phyloP scores from a whole-genome alignment of 2,329 filamentous ascomycete species.

The Hypomyces rosellus region DNA sequence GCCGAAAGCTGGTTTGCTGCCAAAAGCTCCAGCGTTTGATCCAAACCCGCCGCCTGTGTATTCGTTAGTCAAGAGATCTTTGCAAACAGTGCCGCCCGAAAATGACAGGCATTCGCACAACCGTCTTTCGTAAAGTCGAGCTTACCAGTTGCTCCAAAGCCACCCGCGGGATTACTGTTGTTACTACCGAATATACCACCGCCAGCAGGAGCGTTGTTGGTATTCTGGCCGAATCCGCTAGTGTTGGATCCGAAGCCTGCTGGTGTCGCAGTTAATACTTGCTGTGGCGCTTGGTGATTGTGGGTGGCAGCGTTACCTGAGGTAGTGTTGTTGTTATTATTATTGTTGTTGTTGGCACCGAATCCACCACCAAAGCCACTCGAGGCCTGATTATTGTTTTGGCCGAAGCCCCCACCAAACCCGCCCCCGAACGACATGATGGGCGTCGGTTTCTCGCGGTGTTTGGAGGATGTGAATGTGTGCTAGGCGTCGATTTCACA shows the following conservation, averaged over 20 bases:
- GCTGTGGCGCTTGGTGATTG: background rate
- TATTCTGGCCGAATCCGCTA: slow-evolving; percentile 38
- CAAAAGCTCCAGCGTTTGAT: slow-evolving; percentile 32
- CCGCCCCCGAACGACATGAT: slow-evolving; percentile 52
- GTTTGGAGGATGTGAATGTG: slow-evolving; percentile 12
- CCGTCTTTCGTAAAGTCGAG: slow-evolving; percentile 5
- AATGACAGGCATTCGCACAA: slow-evolving; percentile 9
- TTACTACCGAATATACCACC: slow-evolving; percentile 41
- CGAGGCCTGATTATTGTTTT: slow-evolving; percentile 31
- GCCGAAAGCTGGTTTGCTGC: slow-evolving; percentile 49
- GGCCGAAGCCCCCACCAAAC: slow-evolving; percentile 52
- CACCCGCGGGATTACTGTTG: slow-evolving; percentile 22
- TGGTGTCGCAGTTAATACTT: slow-evolving; percentile 17
- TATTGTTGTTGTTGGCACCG: slow-evolving; percentile 34
- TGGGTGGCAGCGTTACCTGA: slow-evolving; percentile 27
- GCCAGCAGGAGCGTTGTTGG: slow-evolving; percentile 18
- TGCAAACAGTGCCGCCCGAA: slow-evolving; percentile 14
- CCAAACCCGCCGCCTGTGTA: slow-evolving; percentile 31
- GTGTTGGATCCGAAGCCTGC: slow-evolving; percentile 29
- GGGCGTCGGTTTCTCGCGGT: slow-evolving; percentile 15
- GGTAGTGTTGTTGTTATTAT: slow-evolving; percentile 26
- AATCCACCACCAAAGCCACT: slow-evolving; percentile 52
- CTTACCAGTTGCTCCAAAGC: slow-evolving; percentile 32
- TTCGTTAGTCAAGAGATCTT: slow-evolving; percentile 4
- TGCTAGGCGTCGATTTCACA: slow-evolving; percentile 10